phyloP scores from a whole-genome alignment of 2,329 filamentous ascomycete genomes.

The Pochonia chlamydosporia region DNA sequence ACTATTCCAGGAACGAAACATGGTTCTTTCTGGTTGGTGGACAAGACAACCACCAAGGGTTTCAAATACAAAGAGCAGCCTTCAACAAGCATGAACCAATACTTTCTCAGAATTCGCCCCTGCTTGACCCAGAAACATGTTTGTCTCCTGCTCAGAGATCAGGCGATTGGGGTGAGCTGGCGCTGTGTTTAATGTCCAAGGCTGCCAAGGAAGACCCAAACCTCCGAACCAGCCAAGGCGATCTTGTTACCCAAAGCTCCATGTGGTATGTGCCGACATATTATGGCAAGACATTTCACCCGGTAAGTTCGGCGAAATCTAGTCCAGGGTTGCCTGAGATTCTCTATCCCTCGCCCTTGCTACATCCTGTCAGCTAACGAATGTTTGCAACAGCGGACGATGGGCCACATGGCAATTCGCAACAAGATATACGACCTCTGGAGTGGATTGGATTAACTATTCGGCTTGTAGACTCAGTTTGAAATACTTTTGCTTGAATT shows the following conservation, averaged over 20 bases:
- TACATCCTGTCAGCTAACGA: too few species aligned
- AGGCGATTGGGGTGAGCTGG: conserved; percentile 37
- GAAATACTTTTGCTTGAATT: background rate
- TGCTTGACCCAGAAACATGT: conserved; percentile 32
- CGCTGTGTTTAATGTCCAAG: conserved; percentile 39
- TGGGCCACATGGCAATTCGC: conserved; percentile 32
- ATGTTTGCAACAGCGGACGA: conserved; percentile 27
- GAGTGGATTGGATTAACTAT: conserved; percentile 4
- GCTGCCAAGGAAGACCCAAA: conserved; percentile 28
- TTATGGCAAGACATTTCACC: conserved; percentile 41
- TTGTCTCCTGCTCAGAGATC: conserved; percentile 25
- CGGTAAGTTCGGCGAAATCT: conserved; percentile 23
- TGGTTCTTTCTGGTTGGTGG: conserved; percentile 45
- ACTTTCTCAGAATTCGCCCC: conserved; percentile 23
- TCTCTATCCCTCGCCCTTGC: too few species aligned
- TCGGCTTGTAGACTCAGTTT: background rate
- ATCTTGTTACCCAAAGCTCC: conserved; percentile 23
- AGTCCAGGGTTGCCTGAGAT: too few species aligned
- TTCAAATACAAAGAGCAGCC: background rate
- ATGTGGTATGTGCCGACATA: conserved; percentile 44
- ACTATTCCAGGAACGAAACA: conserved; percentile 35
- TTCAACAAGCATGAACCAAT: conserved; percentile 5
- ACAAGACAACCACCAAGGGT: conserved; percentile 26
- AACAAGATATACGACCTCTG: conserved; percentile 17
- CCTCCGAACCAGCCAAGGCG: conserved; percentile 22